phyloP scores from a whole-genome alignment of 2,329 filamentous ascomycete genomes.

The Fusarium sp. region DNA sequence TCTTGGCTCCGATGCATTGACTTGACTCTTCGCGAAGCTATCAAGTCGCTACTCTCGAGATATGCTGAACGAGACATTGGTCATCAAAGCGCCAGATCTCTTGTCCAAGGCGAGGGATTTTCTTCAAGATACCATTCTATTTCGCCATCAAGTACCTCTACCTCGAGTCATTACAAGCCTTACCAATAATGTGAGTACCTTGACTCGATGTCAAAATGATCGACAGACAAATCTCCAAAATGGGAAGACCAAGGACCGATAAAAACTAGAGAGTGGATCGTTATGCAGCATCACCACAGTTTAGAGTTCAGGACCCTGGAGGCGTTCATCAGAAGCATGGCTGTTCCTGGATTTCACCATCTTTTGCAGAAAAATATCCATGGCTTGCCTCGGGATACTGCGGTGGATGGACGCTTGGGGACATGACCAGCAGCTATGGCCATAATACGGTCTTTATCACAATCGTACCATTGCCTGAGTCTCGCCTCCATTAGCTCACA shows the following conservation, averaged over 20 bases:
- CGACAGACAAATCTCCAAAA: background rate
- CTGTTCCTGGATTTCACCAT: background rate
- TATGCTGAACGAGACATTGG: background rate
- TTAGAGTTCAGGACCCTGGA: background rate
- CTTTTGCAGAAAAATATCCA: background rate
- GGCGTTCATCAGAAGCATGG: background rate
- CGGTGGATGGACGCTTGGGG: background rate
- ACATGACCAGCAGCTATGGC: background rate
- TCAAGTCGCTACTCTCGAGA: background rate
- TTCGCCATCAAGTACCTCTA: background rate
- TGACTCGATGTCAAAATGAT: background rate
- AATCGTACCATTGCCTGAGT: background rate
- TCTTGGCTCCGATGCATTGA: background rate
- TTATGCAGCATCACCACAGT: background rate
- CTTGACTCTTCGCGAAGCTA: background rate
- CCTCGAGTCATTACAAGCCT: background rate
- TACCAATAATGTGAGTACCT: constrained; percentile 8
- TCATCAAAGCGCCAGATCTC: background rate
- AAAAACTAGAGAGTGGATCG: background rate
- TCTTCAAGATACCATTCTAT: background rate
- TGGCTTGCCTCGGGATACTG: background rate
- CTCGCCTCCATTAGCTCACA: background rate
- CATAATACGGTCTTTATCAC: background rate
- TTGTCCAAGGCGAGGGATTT: background rate
- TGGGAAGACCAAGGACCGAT: background rate